Conservation (phyloP, 306 rosid species). For the barrel medic (Medicago truncatula) region MtrunA17r5.0-ANR NC_053048.1:44726001-44726500, state of each 20-base stretch:
- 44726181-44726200: conserved; percentile 14
- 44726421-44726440: too few relatives aligned
- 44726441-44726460: neutral
- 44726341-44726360: too few relatives aligned
- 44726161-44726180: conserved; percentile 15
- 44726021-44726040: conserved; percentile 11
- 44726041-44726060: neutral
- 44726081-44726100: conserved; percentile 39
- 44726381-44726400: too few relatives aligned
- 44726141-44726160: conserved; percentile 7
- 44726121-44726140: neutral
- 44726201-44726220: conserved; percentile 7
- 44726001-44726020: conserved; percentile 30
- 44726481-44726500: neutral
- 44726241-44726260: neutral
- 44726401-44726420: too few relatives aligned
- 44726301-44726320: neutral
- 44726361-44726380: too few relatives aligned
- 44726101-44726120: neutral
- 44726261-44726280: conserved; percentile 30
- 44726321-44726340: too few relatives aligned
- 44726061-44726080: conserved; percentile 32
- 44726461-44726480: neutral
- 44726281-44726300: conserved; percentile 20
- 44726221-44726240: conserved; percentile 18